These are phyloP conservation scores for Anisodus tanguticus DNA, from an alignment of 257 asterid species.

Conservation along the genomic window DNA sequence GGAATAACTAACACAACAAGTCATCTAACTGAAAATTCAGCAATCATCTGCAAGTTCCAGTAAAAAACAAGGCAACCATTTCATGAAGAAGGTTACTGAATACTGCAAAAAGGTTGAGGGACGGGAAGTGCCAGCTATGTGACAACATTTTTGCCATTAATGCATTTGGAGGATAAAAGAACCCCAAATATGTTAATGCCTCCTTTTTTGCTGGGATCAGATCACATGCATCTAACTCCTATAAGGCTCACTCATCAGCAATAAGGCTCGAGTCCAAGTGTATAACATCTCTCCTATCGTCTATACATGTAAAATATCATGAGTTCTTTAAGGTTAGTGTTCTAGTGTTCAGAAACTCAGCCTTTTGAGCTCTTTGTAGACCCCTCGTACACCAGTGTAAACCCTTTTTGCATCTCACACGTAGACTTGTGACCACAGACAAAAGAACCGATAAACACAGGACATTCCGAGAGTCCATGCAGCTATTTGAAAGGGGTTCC, in stretches of 20 bases:
- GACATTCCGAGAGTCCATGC: not conserved
- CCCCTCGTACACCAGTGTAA: not conserved
- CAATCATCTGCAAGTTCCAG: not conserved
- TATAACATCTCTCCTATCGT: constrained; percentile 7
- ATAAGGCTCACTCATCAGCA: not conserved
- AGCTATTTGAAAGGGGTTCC: not conserved
- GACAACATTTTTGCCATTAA: constrained; percentile 14
- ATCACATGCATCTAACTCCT: not conserved
- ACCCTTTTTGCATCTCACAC: not conserved
- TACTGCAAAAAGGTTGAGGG: constrained; percentile 25
- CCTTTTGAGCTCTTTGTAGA: not conserved
- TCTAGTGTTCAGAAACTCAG: not conserved
- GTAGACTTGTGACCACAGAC: not conserved
- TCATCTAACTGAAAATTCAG: not conserved
- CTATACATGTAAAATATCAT: not conserved
- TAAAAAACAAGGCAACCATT: not conserved
- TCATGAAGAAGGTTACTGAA: not conserved
- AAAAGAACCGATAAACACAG: not conserved
- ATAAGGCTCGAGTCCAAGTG: not conserved
- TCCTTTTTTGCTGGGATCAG: not conserved
- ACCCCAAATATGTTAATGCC: not conserved
- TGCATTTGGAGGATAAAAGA: not conserved
- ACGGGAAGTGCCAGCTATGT: not conserved
- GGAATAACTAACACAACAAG: not conserved
- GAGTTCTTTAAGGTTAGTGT: not conserved